Evolutionary conservation across 2,329 filamentous ascomycete species (phyloP).

Genomic region (Fusarium clavum): DNA sequence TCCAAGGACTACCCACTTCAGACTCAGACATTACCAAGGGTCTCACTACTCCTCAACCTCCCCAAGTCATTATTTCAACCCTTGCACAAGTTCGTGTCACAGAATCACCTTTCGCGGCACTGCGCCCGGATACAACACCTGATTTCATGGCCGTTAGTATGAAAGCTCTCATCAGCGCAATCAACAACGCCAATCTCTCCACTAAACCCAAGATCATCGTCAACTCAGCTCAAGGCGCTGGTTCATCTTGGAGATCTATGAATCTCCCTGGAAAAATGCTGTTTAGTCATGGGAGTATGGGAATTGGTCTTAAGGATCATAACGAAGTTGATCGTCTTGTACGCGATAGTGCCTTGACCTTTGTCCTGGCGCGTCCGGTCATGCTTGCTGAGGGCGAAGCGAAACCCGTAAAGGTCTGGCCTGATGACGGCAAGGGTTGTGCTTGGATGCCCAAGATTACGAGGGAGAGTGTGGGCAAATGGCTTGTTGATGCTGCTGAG

Average conservation of each 20-base stretch:
- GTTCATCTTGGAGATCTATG: constrained; percentile 21
- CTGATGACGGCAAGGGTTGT: constrained; percentile 32
- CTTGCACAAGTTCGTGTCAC: constrained; percentile 20
- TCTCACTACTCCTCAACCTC: neutral
- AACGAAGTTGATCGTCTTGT: constrained; percentile 24
- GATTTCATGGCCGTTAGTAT: constrained; percentile 29
- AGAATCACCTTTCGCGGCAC: constrained; percentile 18
- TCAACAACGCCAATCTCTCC: neutral
- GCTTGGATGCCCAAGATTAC: constrained; percentile 36
- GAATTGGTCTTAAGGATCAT: constrained; percentile 18
- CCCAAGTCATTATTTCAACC: constrained; percentile 7
- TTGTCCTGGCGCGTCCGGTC: constrained; percentile 21
- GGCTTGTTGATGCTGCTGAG: constrained; percentile 27
- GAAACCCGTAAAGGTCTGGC: constrained; percentile 20
- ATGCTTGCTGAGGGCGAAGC: constrained; percentile 24
- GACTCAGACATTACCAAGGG: constrained; percentile 4
- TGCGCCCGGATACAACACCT: constrained; percentile 16
- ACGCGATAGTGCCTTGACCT: neutral
- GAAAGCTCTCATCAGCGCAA: neutral
- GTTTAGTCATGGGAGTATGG: constrained; percentile 32
- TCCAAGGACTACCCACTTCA: constrained; percentile 24
- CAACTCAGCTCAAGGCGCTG: constrained; percentile 21
- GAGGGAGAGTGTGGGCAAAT: constrained; percentile 17
- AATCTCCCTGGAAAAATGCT: constrained; percentile 20
- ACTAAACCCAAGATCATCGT: constrained; percentile 9